These are phyloP conservation scores for Capsicum baccatum DNA, from an alignment of 257 asterid genomes.

Conservation along the genomic window DNA sequence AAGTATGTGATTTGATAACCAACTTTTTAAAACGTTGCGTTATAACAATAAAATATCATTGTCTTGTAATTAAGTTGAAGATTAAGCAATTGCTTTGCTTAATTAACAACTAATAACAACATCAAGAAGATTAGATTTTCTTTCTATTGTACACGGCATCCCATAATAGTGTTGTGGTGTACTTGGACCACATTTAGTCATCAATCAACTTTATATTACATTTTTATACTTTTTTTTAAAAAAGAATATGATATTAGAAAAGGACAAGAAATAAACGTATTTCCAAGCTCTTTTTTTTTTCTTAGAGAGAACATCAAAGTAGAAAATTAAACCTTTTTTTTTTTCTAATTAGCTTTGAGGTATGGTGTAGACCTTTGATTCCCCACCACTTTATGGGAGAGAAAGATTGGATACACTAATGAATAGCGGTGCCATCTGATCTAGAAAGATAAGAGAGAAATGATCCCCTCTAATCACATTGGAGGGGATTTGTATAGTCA, in stretches of 20 bases:
- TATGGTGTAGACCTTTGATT: not conserved
- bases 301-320: not conserved
- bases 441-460: not conserved
- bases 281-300: not conserved
- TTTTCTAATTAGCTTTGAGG: not conserved
- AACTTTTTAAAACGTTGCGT: not conserved
- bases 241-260: not conserved
- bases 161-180: constrained; percentile 13
- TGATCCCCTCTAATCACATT: not conserved
- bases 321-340: not conserved
- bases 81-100: not conserved
- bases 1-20: not conserved
- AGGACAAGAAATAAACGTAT: not conserved
- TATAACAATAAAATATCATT: not conserved
- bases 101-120: not conserved
- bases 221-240: not conserved
- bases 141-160: not conserved
- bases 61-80: not conserved
- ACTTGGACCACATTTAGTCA: constrained; percentile 22
- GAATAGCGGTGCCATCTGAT: not conserved
- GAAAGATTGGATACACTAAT: not conserved
- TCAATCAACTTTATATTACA: constrained; percentile 3
- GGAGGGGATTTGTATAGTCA: not conserved
- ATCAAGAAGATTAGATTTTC: not conserved
- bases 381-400: not conserved